These are phyloP conservation scores for Trichoderma oligosporum DNA, from an alignment of 2,329 filamentous ascomycete species.

Conservation along the genomic window DNA sequence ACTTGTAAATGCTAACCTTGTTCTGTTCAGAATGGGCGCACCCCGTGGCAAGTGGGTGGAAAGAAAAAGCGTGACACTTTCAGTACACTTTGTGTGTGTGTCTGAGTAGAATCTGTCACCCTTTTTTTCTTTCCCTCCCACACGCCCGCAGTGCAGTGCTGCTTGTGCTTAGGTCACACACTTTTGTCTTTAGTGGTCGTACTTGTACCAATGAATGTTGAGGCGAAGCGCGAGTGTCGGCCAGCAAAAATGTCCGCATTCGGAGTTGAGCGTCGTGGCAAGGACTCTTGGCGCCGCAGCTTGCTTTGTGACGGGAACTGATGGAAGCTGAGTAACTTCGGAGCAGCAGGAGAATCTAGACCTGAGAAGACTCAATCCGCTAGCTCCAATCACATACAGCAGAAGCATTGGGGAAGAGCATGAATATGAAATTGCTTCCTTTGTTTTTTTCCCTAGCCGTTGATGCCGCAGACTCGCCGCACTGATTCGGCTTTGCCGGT, in stretches of 20 bases:
- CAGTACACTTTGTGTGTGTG: neutral
- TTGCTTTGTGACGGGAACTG: too few relatives aligned
- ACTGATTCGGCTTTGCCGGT: conserved; percentile 2
- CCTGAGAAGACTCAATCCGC: neutral
- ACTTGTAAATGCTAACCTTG: too few relatives aligned
- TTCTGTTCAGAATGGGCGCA: neutral
- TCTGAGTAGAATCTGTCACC: too few relatives aligned
- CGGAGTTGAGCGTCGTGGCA: conserved; percentile 5
- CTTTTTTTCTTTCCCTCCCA: too few relatives aligned
- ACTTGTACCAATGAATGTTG: neutral
- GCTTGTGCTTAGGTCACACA: too few relatives aligned
- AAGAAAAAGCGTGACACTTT: too few relatives aligned
- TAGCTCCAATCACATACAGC: neutral
- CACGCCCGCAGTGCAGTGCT: too few relatives aligned
- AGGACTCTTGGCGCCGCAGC: neutral
- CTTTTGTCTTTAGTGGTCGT: too few relatives aligned
- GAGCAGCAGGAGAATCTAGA: neutral
- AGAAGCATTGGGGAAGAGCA: neutral
- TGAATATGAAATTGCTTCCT: neutral
- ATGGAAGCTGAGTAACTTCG: too few relatives aligned
- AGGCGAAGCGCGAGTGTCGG: conserved; percentile 13
- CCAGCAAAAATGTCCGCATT: conserved; percentile 3
- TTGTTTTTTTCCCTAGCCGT: neutral
- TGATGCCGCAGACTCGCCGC: conserved; percentile 2
- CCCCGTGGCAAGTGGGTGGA: neutral